Conservation (phyloP, 345 rosid genomes). For the Brassica incana region DNA sequence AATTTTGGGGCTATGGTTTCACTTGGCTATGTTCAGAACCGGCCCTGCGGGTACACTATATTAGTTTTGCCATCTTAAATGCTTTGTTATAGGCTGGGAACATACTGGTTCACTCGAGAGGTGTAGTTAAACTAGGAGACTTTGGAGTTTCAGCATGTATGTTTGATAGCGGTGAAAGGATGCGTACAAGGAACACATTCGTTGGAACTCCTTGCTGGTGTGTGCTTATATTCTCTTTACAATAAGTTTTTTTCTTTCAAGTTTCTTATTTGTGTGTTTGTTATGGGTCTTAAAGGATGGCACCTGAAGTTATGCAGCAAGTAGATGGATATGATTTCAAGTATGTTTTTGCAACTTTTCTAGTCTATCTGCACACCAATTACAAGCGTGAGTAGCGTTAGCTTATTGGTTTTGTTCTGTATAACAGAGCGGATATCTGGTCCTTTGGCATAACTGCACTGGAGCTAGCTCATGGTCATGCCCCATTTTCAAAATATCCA, state of each 20-base stretch:
- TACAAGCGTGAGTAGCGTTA: not conserved
- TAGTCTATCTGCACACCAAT: not conserved
- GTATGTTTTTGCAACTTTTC: constrained; percentile 42
- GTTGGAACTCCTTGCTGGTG: constrained; percentile 95
- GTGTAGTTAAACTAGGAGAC: constrained; percentile 75
- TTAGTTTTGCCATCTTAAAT: not conserved
- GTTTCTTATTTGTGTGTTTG: not conserved
- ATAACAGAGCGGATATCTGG: constrained; percentile 89
- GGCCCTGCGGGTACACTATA: not conserved
- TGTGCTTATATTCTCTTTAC: constrained; percentile 1
- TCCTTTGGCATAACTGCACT: constrained; percentile 90
- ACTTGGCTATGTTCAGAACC: not conserved
- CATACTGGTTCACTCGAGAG: constrained; percentile 65
- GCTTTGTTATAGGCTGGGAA: constrained; percentile 65
- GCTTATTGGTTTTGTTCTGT: not conserved
- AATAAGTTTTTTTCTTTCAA: not conserved
- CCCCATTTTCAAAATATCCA: constrained; percentile 89
- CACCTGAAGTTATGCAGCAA: constrained; percentile 97
- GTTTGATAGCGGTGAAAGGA: constrained; percentile 91
- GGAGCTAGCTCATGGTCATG: constrained; percentile 96
- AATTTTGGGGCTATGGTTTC: not conserved
- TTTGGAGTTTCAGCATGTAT: constrained; percentile 93
- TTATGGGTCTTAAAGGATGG: constrained; percentile 60
- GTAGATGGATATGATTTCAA: constrained; percentile 88
- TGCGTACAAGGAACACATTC: constrained; percentile 76